Evolutionary conservation across 2,329 filamentous ascomycete genomes (phyloP).

Genomic region (Daldinia sp.): DNA sequence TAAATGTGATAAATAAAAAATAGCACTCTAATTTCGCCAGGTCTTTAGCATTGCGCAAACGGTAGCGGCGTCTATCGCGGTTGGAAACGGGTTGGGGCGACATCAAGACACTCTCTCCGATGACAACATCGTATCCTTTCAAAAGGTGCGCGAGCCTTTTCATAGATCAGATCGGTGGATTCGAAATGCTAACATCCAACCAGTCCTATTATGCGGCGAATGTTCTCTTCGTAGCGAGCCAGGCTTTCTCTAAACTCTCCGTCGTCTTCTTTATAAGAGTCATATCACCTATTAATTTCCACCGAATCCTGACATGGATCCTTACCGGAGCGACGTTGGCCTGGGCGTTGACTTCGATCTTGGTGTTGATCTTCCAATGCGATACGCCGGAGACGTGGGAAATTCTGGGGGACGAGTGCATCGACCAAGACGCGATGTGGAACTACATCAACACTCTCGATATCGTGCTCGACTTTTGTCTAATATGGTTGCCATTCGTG

Average conservation of each 20-base stretch:
- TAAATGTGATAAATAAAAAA: neutral
- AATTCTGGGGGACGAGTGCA: constrained; percentile 5
- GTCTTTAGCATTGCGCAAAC: constrained; percentile 14
- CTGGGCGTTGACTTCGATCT: constrained; percentile 8
- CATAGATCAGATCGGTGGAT: neutral
- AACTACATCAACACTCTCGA: constrained; percentile 15
- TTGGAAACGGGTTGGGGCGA: constrained; percentile 18
- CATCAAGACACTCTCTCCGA: constrained; percentile 11
- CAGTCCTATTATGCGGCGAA: constrained; percentile 16
- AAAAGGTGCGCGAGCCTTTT: constrained; percentile 2
- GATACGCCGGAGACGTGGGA: constrained; percentile 6
- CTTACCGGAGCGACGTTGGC: constrained; percentile 7
- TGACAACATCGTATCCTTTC: constrained; percentile 8
- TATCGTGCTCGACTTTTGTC: constrained; percentile 14
- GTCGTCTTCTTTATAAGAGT: constrained; percentile 20
- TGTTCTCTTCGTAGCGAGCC: constrained; percentile 19
- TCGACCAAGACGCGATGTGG: constrained; percentile 12
- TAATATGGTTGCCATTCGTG: constrained; percentile 19
- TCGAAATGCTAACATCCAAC: neutral
- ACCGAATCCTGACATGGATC: constrained; percentile 5
- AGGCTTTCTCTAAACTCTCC: constrained; percentile 16
- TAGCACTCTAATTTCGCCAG: constrained; percentile 8
- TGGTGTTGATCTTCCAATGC: constrained; percentile 10
- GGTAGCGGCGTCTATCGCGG: constrained; percentile 10
- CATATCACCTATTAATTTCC: constrained; percentile 9